These are phyloP conservation scores for Neofusicoccum kwambonambiense DNA, from an alignment of 2,329 filamentous ascomycete genomes.

Conservation along the genomic window DNA sequence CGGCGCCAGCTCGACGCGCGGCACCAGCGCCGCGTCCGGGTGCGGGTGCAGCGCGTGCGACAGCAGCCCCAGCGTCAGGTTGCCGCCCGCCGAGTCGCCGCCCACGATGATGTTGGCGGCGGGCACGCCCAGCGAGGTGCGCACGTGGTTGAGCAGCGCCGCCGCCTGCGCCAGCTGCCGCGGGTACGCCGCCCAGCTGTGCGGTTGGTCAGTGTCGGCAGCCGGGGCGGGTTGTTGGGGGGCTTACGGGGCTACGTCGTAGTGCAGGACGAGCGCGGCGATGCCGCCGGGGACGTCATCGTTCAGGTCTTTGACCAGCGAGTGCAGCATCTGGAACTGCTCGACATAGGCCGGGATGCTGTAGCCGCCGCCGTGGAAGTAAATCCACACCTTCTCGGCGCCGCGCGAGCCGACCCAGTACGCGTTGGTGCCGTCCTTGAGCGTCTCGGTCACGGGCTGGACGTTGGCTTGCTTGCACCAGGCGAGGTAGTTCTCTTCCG, in stretches of 20 bases:
- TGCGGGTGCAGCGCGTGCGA: slow-evolving; percentile 29
- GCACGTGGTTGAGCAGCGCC: slow-evolving; percentile 23
- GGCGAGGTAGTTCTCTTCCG: not conserved
- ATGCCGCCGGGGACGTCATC: not conserved
- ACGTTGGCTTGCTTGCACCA: slow-evolving; percentile 3
- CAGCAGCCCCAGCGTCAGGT: slow-evolving; percentile 24
- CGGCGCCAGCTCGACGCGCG: not conserved
- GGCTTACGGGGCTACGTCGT: slow-evolving; percentile 24
- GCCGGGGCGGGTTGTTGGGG: no score
- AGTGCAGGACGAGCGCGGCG: slow-evolving; percentile 27
- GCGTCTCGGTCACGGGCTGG: slow-evolving; percentile 2
- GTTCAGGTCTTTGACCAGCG: not conserved
- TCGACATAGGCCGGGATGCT: not conserved
- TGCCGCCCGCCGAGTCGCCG: slow-evolving; percentile 3
- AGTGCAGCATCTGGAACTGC: slow-evolving; percentile 7
- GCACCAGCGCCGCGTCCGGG: slow-evolving; percentile 20
- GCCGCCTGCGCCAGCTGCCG: slow-evolving; percentile 27
- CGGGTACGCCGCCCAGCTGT: slow-evolving; percentile 23
- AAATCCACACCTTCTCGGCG: slow-evolving; percentile 8
- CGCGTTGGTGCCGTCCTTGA: slow-evolving; percentile 11
- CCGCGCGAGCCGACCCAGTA: slow-evolving; percentile 13
- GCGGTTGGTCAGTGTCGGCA: no score
- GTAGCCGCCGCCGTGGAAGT: slow-evolving; percentile 17
- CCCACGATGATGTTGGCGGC: no score
- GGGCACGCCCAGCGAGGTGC: slow-evolving; percentile 22